Evolutionary conservation across 768 basidiomycete genomes (phyloP), one percentile per base, ranked within the genome.

Genomic region (Porphyrellus cyaneotinctus): DNA sequence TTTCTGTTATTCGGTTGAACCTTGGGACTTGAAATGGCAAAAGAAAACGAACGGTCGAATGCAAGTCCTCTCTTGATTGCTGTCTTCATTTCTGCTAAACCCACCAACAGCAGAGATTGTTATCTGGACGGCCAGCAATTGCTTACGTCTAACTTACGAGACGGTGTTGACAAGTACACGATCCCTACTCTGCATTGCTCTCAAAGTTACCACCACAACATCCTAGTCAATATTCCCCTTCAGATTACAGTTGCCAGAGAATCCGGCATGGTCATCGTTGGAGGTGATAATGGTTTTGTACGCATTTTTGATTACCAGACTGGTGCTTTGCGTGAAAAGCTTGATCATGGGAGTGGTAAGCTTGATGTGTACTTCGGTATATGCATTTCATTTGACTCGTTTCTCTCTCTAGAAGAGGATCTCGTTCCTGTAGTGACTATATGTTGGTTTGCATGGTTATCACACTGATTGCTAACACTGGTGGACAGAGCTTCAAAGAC

Each of bases 11-110:
- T 48, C 20, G 0, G 6, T 48, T 11, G 26, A 56, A 6, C 51
- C 37, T 2, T 56, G 46, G 50, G 35, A 49, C 6, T 10, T 57
- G 9, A 57, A 57, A 31, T 57, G 52, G 52, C 17, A 57, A 6
- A 53, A 53, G 23, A 53, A 53, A 31, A 35, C 22, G 1, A 43
- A 53, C 15, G 12, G 33, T 18, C 11, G 14, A 1, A 57, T 57
- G 44, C 43, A 22, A n/a, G 56, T 32, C 7, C 7, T 4, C 38
- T 22, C 22, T 39, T 8, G 12, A 4, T 3, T 9, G 23, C 15
- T 14, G 20, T 11, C 15, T 1, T 23, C 38, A 39, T 39, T 20
- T 36, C 18, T 18, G 20, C 22, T 39, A 23, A 39, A 20, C 13
- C 13, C 11, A 6, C 13, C 12, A 23, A 41, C 14, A 43, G 42